Evolutionary conservation across 345 rosid genomes (phyloP).

Genomic region (Melaleuca alternifolia): DNA sequence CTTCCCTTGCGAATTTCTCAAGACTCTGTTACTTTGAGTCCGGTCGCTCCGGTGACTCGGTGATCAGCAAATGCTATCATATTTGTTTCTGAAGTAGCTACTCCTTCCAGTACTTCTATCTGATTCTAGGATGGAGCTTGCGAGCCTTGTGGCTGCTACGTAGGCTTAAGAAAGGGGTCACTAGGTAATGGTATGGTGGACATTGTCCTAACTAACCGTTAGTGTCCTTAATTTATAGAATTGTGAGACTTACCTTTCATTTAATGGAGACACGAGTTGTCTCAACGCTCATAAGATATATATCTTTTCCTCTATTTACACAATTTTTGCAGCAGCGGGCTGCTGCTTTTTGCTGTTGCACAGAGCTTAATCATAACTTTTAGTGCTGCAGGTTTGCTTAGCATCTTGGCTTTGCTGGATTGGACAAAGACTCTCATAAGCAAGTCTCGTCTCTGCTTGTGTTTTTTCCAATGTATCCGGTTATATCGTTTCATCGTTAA

Average conservation of each 20-base stretch:
- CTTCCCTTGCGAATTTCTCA: background rate
- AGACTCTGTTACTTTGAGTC: background rate
- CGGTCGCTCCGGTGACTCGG: background rate
- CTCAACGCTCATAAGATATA: background rate
- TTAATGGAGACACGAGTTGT: background rate
- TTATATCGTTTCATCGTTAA: background rate
- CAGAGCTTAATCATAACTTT: background rate
- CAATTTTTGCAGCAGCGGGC: background rate
- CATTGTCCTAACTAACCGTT: background rate
- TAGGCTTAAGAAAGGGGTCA: background rate
- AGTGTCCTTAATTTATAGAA: background rate
- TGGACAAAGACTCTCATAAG: constrained; percentile 50
- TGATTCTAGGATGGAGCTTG: background rate
- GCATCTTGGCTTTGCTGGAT: constrained; percentile 77
- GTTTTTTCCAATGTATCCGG: background rate
- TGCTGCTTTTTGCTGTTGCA: background rate
- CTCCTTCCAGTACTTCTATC: background rate
- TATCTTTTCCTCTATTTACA: background rate
- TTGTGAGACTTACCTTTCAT: background rate
- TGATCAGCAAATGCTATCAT: background rate
- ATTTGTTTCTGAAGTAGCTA: background rate
- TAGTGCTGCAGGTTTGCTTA: constrained; percentile 38
- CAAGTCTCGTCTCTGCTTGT: background rate
- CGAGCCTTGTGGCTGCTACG: no score
- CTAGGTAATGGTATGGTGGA: background rate